Conservation (phyloP, 805 yeast genomes). For the Zygosaccharomyces lentus region DNA sequence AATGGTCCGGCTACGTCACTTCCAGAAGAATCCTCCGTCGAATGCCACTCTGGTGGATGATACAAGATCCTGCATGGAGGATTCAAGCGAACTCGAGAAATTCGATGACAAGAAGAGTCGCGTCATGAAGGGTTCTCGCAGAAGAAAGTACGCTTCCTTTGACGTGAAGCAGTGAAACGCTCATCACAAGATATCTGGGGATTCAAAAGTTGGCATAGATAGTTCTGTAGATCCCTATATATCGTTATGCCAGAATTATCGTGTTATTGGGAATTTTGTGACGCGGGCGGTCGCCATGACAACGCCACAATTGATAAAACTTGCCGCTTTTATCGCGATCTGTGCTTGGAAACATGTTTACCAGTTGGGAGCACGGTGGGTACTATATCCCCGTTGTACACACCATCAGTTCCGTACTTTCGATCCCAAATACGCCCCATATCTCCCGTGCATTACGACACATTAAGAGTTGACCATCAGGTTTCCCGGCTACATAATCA, state of each 20-base stretch:
- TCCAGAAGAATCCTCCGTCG: not conserved
- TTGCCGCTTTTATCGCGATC: too few relatives aligned
- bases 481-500: too few relatives aligned
- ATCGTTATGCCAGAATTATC: not conserved
- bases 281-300: too few relatives aligned
- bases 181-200: not conserved
- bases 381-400: too few relatives aligned
- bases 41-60: constrained; percentile 6
- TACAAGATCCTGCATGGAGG: constrained; percentile 11
- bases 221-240: constrained; percentile 3
- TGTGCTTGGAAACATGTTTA: too few relatives aligned
- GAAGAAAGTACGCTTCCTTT: constrained; percentile 14
- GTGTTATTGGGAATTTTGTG: too few relatives aligned
- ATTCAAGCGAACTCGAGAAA: constrained; percentile 16
- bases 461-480: too few relatives aligned
- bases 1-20: not conserved
- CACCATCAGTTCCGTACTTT: too few relatives aligned
- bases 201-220: not conserved
- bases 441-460: too few relatives aligned
- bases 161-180: constrained; percentile 1
- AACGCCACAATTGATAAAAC: too few relatives aligned
- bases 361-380: too few relatives aligned
- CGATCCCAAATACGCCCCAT: too few relatives aligned
- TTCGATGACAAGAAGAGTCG: constrained; percentile 27
- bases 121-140: constrained; percentile 19